Percentiles rank a stretch among this genome's conserved stretches.
Evolutionary conservation across 2,329 filamentous ascomycete species (phyloP).

Genomic region (Clarireedia paspali): DNA sequence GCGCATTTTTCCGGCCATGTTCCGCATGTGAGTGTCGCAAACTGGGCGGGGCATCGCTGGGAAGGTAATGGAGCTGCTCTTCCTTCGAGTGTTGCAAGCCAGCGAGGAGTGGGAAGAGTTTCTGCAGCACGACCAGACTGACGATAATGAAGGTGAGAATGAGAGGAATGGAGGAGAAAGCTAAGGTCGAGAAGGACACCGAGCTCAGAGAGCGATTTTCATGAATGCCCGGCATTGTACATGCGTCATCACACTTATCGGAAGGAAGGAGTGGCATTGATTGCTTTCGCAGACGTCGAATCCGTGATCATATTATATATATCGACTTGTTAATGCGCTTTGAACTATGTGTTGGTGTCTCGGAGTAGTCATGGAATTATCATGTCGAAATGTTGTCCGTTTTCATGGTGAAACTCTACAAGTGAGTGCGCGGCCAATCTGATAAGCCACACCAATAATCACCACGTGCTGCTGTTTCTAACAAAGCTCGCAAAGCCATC

Average conservation of each 20-base stretch:
- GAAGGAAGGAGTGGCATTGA: conserved; percentile 24
- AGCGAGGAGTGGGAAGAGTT: conserved; percentile 67
- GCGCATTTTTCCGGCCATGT: conserved; percentile 44
- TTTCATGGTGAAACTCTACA: conserved; percentile 4
- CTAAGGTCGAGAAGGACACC: conserved; percentile 35
- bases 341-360: not conserved
- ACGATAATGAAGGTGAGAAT: conserved; percentile 60
- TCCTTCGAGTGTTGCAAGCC: conserved; percentile 39
- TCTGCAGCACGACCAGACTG: conserved; percentile 54
- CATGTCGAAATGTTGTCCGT: not conserved
- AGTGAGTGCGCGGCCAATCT: conserved; percentile 1
- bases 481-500: not conserved
- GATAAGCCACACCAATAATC: conserved; percentile 4
- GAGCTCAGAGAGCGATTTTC: conserved; percentile 16
- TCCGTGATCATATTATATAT: conserved; percentile 15
- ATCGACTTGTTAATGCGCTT: not conserved
- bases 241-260: conserved; percentile 25
- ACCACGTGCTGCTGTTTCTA: conserved; percentile 1
- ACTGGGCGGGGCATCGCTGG: conserved; percentile 51
- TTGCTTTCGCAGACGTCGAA: conserved; percentile 12
- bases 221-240: conserved; percentile 15
- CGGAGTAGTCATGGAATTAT: not conserved
- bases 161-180: conserved; percentile 62
- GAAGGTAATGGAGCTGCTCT: conserved; percentile 55
- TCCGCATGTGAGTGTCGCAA: conserved; percentile 53